phyloP scores from a whole-genome alignment of 805 yeast species.

The Yarrowia sp. region DNA sequence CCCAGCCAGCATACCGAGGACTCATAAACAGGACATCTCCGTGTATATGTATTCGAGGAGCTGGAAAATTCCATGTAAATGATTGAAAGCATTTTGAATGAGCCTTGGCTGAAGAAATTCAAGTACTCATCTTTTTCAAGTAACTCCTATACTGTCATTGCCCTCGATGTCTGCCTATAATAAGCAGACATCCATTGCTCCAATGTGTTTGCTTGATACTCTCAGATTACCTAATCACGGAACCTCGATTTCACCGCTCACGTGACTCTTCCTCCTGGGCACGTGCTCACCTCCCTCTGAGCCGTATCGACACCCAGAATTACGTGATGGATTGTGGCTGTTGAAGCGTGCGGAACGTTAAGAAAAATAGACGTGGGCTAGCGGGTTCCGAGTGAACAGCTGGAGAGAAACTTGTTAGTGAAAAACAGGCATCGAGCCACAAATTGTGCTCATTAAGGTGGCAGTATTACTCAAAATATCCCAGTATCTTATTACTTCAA shows the following conservation, averaged over 20 bases:
- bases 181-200: not conserved
- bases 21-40: slow-evolving; percentile 2
- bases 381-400: not conserved
- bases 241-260: not conserved
- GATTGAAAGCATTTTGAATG: too few species aligned
- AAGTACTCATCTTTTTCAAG: too few species aligned
- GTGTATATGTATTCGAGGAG: not conserved
- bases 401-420: not conserved
- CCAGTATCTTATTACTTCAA: too few species aligned
- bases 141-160: too few species aligned
- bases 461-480: too few species aligned
- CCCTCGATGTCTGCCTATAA: too few species aligned
- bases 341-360: slow-evolving; percentile 13
- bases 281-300: not conserved
- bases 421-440: not conserved
- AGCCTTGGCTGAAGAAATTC: too few species aligned
- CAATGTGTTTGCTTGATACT: not conserved
- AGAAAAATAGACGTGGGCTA: not conserved
- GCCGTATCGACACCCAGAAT: not conserved
- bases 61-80: not conserved
- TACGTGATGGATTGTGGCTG: slow-evolving; percentile 28
- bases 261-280: not conserved
- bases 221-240: not conserved
- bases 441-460: too few species aligned
- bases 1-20: not conserved